A percentile compares a stretch with the other conserved stretches of the same genome.
These are phyloP conservation scores for Penicillium sp. DNA, from an alignment of 2,329 filamentous ascomycete species.

Conservation along the genomic window DNA sequence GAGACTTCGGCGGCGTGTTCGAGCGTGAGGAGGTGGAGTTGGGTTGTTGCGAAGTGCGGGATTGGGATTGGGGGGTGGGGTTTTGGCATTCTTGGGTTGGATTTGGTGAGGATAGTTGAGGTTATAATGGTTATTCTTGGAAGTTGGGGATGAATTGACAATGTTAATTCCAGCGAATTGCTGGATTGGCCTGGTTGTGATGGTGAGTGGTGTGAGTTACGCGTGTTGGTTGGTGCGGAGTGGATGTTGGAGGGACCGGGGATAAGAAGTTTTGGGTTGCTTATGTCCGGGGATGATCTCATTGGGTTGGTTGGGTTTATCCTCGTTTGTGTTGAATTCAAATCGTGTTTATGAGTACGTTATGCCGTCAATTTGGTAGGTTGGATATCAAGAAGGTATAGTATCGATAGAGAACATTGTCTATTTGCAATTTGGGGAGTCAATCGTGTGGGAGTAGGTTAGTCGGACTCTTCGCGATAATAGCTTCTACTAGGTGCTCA, in stretches of 20 bases:
- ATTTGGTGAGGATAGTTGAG: no score
- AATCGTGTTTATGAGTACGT: no score
- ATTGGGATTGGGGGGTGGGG: conserved; percentile 34
- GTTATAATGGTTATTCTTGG: no score
- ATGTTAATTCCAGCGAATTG: neutral
- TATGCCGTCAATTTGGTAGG: no score
- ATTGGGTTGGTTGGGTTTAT: conserved; percentile 1
- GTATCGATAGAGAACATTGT: no score
- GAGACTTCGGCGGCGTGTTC: conserved; percentile 47
- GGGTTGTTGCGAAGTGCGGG: conserved; percentile 41
- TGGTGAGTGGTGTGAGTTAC: neutral
- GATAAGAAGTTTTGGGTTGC: conserved; percentile 12
- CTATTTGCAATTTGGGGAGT: no score
- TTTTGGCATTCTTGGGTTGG: conserved; percentile 11
- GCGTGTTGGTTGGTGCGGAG: neutral
- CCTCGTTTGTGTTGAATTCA: no score
- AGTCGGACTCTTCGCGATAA: no score
- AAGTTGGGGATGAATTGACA: no score
- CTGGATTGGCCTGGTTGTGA: neutral
- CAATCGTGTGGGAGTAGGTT: no score
- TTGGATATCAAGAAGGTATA: no score
- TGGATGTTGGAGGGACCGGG: conserved; percentile 9
- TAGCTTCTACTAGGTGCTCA: no score
- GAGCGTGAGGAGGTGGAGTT: conserved; percentile 41
- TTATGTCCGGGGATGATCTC: conserved; percentile 11